Conservation (phyloP, 140 eudicot genomes). For the Oenanthe javanica region DNA sequence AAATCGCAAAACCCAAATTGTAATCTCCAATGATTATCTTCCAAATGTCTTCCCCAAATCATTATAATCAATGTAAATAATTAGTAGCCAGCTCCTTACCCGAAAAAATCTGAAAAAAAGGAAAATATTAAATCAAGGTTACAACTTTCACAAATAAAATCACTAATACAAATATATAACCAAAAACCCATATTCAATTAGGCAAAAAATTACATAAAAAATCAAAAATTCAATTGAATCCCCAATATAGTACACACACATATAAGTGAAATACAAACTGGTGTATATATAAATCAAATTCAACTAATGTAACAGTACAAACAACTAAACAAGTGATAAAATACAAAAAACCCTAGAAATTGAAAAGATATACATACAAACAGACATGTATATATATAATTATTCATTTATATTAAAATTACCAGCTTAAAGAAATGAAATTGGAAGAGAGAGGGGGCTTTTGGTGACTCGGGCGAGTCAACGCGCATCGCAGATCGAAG, state of each 20-base stretch:
- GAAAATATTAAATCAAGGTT: not conserved
- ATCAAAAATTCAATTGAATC: not conserved
- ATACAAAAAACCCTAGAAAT: not conserved
- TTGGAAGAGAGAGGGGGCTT: not conserved
- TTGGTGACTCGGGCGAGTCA: constrained; percentile 1
- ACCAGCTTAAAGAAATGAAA: constrained; percentile 23
- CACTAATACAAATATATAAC: not conserved
- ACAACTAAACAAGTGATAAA: constrained; percentile 5
- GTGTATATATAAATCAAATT: not conserved
- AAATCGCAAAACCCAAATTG: constrained; percentile 36
- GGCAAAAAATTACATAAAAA: not conserved
- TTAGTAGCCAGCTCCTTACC: constrained; percentile 22
- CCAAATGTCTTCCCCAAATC: constrained; percentile 32
- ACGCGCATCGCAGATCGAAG: constrained; percentile 31
- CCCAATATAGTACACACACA: not conserved
- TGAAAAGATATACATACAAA: not conserved
- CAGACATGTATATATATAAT: not conserved
- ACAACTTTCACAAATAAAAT: not conserved
- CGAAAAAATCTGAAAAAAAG: constrained; percentile 3
- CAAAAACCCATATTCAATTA: not conserved
- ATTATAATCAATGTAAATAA: constrained; percentile 29
- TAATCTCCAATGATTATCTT: constrained; percentile 26
- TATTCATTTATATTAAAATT: constrained; percentile 4
- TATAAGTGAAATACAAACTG: not conserved
- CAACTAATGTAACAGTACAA: not conserved